phyloP scores from a whole-genome alignment of 345 rosid species.

The Microcos paniculata region DNA sequence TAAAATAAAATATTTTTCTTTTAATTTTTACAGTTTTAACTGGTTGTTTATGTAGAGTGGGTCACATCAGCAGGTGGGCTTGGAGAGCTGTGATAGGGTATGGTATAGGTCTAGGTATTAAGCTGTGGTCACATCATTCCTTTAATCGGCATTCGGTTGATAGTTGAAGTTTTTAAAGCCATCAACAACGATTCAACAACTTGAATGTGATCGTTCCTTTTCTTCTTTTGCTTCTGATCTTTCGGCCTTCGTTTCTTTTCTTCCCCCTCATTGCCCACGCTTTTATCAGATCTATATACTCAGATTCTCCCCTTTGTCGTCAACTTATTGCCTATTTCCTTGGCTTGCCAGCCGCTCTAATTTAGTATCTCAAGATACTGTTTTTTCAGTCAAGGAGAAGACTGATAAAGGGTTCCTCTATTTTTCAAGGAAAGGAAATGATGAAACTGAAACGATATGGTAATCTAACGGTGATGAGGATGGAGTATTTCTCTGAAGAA shows the following conservation, averaged over 20 bases:
- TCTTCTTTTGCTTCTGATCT: not conserved
- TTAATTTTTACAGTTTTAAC: conserved; percentile 55
- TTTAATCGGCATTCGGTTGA: conserved; percentile 19
- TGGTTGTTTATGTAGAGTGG: conserved; percentile 79
- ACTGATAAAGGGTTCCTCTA: not conserved
- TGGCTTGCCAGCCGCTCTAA: not conserved
- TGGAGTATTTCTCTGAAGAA: conserved; percentile 14
- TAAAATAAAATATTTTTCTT: conserved; percentile 8
- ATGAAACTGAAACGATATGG: conserved; percentile 22
- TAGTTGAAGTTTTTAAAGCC: conserved; percentile 19
- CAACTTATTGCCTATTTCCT: conserved; percentile 3
- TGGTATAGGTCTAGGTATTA: conserved; percentile 52
- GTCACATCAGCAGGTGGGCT: conserved; percentile 97
- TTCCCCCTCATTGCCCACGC: not conserved
- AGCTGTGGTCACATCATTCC: conserved; percentile 53
- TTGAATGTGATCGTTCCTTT: not conserved
- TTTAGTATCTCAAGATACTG: conserved; percentile 3
- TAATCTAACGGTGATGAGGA: conserved; percentile 11
- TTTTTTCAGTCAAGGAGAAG: conserved; percentile 10
- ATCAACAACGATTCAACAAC: not conserved
- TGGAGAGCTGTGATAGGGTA: conserved; percentile 37
- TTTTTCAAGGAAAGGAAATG: not conserved
- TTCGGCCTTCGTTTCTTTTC: not conserved
- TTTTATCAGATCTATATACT: no score
- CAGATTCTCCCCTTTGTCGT: conserved; percentile 17